Conservation (phyloP, 768 basidiomycete genomes). For the Suillus fuscotomentosus region DNA sequence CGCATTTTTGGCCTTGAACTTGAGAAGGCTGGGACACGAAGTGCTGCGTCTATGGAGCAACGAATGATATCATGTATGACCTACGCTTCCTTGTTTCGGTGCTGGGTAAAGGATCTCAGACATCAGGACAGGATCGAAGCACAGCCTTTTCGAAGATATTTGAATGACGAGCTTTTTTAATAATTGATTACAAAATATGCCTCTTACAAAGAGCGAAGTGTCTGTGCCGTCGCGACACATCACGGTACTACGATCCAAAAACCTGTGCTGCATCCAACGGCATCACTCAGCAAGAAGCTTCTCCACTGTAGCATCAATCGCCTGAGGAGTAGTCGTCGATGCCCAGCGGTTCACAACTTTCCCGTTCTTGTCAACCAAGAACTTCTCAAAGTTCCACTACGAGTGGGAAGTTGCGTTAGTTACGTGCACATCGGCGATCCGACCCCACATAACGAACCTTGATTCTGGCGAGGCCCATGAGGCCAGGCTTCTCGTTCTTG, state of each 20-base stretch:
- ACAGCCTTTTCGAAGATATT: no score
- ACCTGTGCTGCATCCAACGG: not conserved
- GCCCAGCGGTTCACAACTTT: slow-evolving; percentile 68
- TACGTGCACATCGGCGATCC: slow-evolving; percentile 33
- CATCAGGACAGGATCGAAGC: no score
- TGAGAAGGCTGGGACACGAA: no score
- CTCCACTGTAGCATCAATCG: slow-evolving; percentile 61
- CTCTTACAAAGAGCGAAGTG: not conserved
- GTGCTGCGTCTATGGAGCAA: no score
- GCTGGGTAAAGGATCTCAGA: no score
- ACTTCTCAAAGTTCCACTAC: slow-evolving; percentile 93
- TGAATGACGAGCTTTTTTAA: no score
- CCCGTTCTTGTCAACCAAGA: slow-evolving; percentile 61
- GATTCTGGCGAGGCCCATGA: slow-evolving; percentile 59
- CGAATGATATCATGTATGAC: no score
- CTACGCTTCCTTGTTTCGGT: no score
- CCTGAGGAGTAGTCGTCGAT: slow-evolving; percentile 67
- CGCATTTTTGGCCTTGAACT: no score
- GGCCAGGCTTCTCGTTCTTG: slow-evolving; percentile 74
- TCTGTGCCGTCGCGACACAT: not conserved
- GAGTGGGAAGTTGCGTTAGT: not conserved
- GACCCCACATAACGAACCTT: not conserved
- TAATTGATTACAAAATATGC: not conserved
- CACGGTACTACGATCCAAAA: not conserved
- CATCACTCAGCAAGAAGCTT: slow-evolving; percentile 47